phyloP scores from a whole-genome alignment of 2,329 filamentous ascomycete genomes.

The Parafenestella ontariensis region DNA sequence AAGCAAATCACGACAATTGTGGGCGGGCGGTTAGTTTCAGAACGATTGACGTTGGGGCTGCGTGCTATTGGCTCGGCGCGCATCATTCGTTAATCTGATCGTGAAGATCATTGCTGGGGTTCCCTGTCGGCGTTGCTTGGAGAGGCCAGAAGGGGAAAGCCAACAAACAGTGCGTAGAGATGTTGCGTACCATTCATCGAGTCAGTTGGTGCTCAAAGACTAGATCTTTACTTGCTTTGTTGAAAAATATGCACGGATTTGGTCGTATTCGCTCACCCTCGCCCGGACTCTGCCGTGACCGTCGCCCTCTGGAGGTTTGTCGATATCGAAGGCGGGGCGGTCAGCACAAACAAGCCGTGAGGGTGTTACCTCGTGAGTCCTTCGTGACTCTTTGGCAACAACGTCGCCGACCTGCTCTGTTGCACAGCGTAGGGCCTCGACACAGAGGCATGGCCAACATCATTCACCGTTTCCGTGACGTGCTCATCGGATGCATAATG shows the following conservation, averaged over 20 bases:
- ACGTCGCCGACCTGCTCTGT: conserved; percentile 39
- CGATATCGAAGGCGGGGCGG: conserved; percentile 22
- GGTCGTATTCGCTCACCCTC: conserved; percentile 27
- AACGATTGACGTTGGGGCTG: conserved; percentile 21
- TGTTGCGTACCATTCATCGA: background rate
- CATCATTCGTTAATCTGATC: conserved; percentile 48
- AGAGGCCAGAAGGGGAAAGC: conserved; percentile 12
- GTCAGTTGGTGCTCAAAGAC: background rate
- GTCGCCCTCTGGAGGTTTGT: conserved; percentile 17
- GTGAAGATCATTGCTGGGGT: conserved; percentile 34
- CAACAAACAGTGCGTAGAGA: conserved; percentile 4
- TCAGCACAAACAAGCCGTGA: conserved; percentile 17
- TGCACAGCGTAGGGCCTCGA: conserved; percentile 23
- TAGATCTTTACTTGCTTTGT: conserved; percentile 1
- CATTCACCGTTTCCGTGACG: conserved; percentile 38
- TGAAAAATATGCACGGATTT: background rate
- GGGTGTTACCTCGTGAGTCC: conserved; percentile 19
- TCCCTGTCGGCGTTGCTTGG: conserved; percentile 26
- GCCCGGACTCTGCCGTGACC: conserved; percentile 9
- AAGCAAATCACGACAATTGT: conserved; percentile 20
- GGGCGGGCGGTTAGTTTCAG: conserved; percentile 38
- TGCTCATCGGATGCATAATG: conserved; percentile 21
- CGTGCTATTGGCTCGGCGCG: conserved; percentile 38
- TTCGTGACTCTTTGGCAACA: conserved; percentile 24
- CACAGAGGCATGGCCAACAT: conserved; percentile 19